Conservation (phyloP, 2,329 filamentous ascomycete species). For the Sporothrix brunneoviolacea region DNA sequence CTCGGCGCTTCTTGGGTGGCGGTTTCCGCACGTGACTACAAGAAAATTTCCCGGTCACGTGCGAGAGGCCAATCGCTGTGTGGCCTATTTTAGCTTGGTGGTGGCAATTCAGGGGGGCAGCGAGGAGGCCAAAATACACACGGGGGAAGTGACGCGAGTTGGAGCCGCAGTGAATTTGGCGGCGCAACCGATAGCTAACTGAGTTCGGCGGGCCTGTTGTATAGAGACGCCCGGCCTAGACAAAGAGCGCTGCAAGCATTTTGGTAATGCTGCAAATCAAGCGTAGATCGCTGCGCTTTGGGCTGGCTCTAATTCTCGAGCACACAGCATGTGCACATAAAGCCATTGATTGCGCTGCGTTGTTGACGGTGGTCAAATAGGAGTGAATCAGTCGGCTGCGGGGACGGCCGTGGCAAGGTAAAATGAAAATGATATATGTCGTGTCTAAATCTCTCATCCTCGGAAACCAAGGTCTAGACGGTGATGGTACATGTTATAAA, state of each 20-base stretch:
- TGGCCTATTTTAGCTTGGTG: background rate
- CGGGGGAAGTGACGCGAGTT: too few relatives aligned
- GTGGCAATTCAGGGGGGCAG: constrained; percentile 3
- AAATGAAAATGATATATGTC: constrained; percentile 8
- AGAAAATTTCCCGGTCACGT: constrained; percentile 8
- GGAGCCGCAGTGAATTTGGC: too few relatives aligned
- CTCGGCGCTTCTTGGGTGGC: constrained; percentile 15
- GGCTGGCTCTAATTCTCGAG: too few relatives aligned
- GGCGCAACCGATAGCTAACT: too few relatives aligned
- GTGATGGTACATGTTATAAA: constrained; percentile 13
- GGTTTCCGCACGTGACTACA: constrained; percentile 11
- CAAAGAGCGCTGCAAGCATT: background rate
- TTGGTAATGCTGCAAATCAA: constrained; percentile 1
- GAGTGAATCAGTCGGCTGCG: too few relatives aligned
- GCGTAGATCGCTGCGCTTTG: constrained; percentile 4
- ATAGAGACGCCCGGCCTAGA: too few relatives aligned
- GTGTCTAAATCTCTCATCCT: constrained; percentile 9
- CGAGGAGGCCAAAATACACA: too few relatives aligned
- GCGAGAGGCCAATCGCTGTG: background rate
- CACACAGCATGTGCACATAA: too few relatives aligned
- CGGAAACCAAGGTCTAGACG: constrained; percentile 5
- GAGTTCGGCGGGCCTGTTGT: too few relatives aligned
- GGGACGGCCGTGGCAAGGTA: background rate
- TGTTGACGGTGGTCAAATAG: too few relatives aligned
- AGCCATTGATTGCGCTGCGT: too few relatives aligned